Evolutionary conservation across 345 rosid genomes (phyloP), one percentile per base, ranked within the genome.

Genomic region (Eucalyptus melliodora): DNA sequence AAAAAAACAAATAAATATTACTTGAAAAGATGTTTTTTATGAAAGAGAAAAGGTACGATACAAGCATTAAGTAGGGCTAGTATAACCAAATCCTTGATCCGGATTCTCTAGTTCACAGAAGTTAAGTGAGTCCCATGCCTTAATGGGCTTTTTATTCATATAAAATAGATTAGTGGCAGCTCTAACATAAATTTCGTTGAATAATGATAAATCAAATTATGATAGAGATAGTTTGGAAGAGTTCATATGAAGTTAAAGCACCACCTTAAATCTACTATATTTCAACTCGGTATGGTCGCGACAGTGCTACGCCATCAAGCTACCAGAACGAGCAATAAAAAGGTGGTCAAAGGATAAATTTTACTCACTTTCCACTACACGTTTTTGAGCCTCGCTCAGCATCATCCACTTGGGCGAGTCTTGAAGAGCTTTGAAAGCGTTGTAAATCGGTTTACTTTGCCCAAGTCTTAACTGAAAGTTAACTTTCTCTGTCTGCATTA

Each of bases 381-480:
- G 96, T 88, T 93, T 95, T 65, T 92, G 91, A 92, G 98, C 97
- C 88, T 94, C 97, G 86, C 93, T 96, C 31, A 95, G 93, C 6
- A 93, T 87, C n/a, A 90, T 86, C 97, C 97, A 96, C 11, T 95
- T 95, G 15, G 97, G 92, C 89, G 96, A 95, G 49, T 97, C 96
- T 88, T 88, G 94, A 87, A 96, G 94, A 88, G 95, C 95, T 90
- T 95, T 95, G 90, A 96, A 95, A 9, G 99, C 97, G 91, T 92
- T 93, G 91, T 95, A 94, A 56, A 97, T 92, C 31, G 99, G 97
- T 88, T 94, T 95, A 89, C 98, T 97, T 91, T 97, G 99, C 50
- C 97, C 98, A 77, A 97, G 88, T 86, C 95, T 94, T 11, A 96
- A 95, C 93, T 91, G 91, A 77, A 96, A 97, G 86, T 94, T 95